A percentile compares a stretch with the other conserved stretches of the same genome.
Conservation (phyloP, 768 basidiomycete species). For the Mycena pura region DNA sequence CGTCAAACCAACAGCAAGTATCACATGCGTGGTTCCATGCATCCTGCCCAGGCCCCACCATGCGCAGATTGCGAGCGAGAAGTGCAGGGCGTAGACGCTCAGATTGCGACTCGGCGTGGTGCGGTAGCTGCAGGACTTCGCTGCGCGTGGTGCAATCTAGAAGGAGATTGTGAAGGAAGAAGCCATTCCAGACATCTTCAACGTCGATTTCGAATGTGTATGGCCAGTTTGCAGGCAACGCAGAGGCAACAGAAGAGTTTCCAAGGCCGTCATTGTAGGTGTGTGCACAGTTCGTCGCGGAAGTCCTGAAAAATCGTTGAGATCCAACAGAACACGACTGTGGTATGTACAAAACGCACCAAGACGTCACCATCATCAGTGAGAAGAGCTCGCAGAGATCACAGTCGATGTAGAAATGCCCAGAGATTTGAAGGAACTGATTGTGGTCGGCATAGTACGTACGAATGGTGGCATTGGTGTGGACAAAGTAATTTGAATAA, state of each 20-base stretch:
- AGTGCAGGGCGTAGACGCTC: constrained; percentile 31
- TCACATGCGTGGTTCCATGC: constrained; percentile 40
- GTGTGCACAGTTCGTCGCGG: constrained; percentile 36
- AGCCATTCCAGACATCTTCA: constrained; percentile 35
- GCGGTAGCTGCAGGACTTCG: constrained; percentile 19
- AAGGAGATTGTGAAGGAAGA: constrained; percentile 30
- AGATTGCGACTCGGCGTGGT: constrained; percentile 25
- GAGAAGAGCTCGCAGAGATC: constrained; percentile 15
- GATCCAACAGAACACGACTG: not conserved
- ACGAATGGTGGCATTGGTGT: constrained; percentile 19
- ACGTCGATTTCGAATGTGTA: constrained; percentile 18
- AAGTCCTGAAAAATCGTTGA: constrained; percentile 25
- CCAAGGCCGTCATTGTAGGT: constrained; percentile 33
- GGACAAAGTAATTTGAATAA: constrained; percentile 36
- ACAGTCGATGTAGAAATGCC: constrained; percentile 17
- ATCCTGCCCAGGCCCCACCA: constrained; percentile 36
- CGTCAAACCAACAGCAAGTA: constrained; percentile 29
- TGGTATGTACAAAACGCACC: constrained; percentile 1
- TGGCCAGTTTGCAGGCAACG: constrained; percentile 22
- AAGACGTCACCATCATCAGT: constrained; percentile 15
- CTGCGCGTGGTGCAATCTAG: constrained; percentile 25
- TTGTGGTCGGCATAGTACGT: constrained; percentile 30
- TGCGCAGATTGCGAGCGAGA: constrained; percentile 28
- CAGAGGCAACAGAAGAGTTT: not conserved
- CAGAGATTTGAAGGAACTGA: constrained; percentile 17